Conservation (phyloP, 225 moss, liverwort and hornwort species). For the Straminergon stramineum region DNA sequence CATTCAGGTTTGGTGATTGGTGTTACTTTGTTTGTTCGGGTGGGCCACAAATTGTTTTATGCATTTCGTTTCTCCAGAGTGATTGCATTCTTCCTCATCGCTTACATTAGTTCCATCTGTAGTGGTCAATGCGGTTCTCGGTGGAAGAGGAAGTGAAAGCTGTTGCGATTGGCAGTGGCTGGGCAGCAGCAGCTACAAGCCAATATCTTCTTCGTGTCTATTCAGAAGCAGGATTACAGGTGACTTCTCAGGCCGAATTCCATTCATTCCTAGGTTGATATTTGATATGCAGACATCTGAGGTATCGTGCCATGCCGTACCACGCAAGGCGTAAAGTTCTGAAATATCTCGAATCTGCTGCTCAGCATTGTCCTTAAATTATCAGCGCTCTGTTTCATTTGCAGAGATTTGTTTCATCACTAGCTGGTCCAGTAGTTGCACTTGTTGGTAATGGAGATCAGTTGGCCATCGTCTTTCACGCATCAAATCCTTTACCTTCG, state of each 20-base stretch:
- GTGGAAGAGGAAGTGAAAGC: slow-evolving; percentile 79
- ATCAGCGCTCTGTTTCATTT: background rate
- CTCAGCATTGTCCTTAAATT: background rate
- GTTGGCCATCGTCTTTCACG: slow-evolving; percentile 62
- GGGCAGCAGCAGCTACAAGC: slow-evolving; percentile 87
- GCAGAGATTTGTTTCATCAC: slow-evolving; percentile 43
- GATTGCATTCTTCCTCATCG: background rate
- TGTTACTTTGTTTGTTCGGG: background rate
- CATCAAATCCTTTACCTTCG: slow-evolving; percentile 52
- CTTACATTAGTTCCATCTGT: background rate
- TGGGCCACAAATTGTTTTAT: too few relatives aligned
- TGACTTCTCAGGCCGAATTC: background rate
- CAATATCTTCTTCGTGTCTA: slow-evolving; percentile 74
- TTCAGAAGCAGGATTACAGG: slow-evolving; percentile 86
- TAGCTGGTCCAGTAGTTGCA: slow-evolving; percentile 68
- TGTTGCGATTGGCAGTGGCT: slow-evolving; percentile 68
- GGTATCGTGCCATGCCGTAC: background rate
- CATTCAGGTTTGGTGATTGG: background rate
- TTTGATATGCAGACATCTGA: background rate
- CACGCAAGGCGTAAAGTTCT: background rate
- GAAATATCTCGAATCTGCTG: background rate
- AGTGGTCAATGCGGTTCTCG: slow-evolving; percentile 95
- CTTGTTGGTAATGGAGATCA: slow-evolving; percentile 60
- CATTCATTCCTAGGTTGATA: background rate
- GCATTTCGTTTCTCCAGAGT: background rate